These are phyloP conservation scores for Coemansia sp. DNA, from an alignment of 192 early-diverging fungal species.

Conservation along the genomic window DNA sequence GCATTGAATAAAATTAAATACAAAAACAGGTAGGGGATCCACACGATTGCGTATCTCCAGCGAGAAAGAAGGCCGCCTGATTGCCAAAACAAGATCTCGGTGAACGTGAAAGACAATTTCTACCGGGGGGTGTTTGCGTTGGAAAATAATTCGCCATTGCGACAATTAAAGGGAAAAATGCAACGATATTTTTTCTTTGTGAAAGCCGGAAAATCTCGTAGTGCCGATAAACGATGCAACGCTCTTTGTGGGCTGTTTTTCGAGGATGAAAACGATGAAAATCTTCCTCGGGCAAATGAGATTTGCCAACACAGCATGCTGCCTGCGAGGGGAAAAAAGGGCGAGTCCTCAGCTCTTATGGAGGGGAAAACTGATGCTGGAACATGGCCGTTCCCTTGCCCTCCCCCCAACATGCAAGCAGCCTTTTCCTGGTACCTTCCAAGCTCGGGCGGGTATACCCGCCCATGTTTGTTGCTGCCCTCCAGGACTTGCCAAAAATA, in stretches of 20 bases:
- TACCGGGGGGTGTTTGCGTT: neutral
- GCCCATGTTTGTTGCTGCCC: too few relatives aligned
- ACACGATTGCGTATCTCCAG: constrained; percentile 10
- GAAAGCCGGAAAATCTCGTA: constrained; percentile 3
- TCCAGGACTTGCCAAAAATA: too few relatives aligned
- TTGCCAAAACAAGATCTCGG: neutral
- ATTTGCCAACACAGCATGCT: neutral
- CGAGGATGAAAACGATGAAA: neutral
- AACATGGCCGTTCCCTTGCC: too few relatives aligned
- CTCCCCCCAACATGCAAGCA: too few relatives aligned
- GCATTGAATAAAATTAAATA: neutral
- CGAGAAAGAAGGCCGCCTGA: neutral
- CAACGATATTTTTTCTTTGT: neutral
- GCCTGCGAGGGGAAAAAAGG: too few relatives aligned
- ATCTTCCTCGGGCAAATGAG: neutral
- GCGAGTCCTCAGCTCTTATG: too few relatives aligned
- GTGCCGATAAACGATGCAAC: too few relatives aligned
- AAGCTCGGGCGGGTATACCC: too few relatives aligned
- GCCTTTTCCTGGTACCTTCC: too few relatives aligned
- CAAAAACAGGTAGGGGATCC: neutral
- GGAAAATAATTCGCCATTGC: neutral
- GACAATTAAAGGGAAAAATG: constrained; percentile 1
- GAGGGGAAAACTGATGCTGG: too few relatives aligned
- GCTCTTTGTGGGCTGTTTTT: constrained; percentile 4
- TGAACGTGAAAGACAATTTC: constrained; percentile 7